Evolutionary conservation across 139 green algal species (phyloP), one percentile per base, ranked within the genome.

Genomic region (Chlamydomonas incerta): DNA sequence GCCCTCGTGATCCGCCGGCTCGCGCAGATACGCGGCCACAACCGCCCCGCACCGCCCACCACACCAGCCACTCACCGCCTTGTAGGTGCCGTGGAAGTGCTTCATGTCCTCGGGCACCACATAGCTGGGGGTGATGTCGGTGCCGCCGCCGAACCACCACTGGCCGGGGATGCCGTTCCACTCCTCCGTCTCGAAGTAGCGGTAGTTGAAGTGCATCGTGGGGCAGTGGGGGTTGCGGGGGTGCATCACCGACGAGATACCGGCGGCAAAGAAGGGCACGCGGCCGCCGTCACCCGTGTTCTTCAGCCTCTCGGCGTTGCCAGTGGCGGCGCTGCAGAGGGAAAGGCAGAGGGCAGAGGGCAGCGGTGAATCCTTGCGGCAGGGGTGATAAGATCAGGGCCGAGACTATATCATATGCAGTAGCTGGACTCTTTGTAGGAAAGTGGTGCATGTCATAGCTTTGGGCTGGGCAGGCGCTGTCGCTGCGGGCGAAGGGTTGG

Each of bases 191-290:
- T 99, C 96, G 91, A 99, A 99, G 91, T 99, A 99, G 34, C 98
- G 93, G 94, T 99, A 99, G 95, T 99, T 99, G 93, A 99, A 99
- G 95, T 99, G 98, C 96, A 99, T 98, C 50, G 97, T 99, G 47
- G 98, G 98, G 23, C 92, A 94, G 74, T 98, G 95, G 10, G 98
- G 98, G 94, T 99, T 99, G 74, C 91, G 87, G 0, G 98, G 98
- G 92, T 99, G 98, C 96, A 99, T 99, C 14, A 99, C 97, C 20
- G 93, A 98, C 84, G 90, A 96, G 87, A 99, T 98, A 82, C 98
- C 98, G 20, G 96, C 95, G 11, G 97, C 98, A 74, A 99, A 99
- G 94, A 99, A 99, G 20, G 98, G 98, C 80, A 99, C 96, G 52
- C 95, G 91, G 55, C 92, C 93, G 8, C 41, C 50, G 41, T 82